A percentile compares a stretch with the other conserved stretches of the same genome.
Evolutionary conservation across 371 early-diverging fungal genomes (phyloP).

Genomic region (Rhizopus arrhizus): DNA sequence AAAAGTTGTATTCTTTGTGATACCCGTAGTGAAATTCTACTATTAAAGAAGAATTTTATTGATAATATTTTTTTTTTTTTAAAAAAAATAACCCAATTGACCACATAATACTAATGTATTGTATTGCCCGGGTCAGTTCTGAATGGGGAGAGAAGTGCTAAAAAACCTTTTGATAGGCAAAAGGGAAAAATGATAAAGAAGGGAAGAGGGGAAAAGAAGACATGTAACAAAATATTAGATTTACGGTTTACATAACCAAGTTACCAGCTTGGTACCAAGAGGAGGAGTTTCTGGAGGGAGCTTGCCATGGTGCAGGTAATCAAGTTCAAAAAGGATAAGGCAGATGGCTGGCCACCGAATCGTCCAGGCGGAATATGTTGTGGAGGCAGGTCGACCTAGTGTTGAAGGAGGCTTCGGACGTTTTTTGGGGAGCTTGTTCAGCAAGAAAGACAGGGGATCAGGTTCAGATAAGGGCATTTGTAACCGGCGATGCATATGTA

Average conservation of each 20-base stretch:
- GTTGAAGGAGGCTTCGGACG: neutral
- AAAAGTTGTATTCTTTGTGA: too few relatives aligned
- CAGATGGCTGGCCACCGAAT: conserved; percentile 4
- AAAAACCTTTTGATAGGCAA: neutral
- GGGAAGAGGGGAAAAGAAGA: neutral
- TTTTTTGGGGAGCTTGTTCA: conserved; percentile 2
- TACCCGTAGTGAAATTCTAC: too few relatives aligned
- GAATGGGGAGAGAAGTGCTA: neutral
- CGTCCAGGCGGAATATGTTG: neutral
- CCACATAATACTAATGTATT: too few relatives aligned
- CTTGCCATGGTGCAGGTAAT: neutral
- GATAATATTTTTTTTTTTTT: too few relatives aligned
- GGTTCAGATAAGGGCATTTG: neutral
- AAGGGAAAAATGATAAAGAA: too few relatives aligned
- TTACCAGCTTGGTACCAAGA: neutral
- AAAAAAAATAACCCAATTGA: too few relatives aligned
- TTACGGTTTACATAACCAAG: conserved; percentile 2
- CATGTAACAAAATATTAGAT: neutral
- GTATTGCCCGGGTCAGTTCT: too few relatives aligned
- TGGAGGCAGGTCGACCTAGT: too few relatives aligned
- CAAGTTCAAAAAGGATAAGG: conserved; percentile 4
- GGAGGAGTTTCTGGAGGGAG: neutral
- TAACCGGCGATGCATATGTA: neutral
- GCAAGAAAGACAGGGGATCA: conserved; percentile 1
- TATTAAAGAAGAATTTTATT: too few relatives aligned